Percentiles rank a stretch among this genome's conserved stretches.
Conservation (phyloP, 2,329 filamentous ascomycete species). For the Colletotrichum noveboracense region DNA sequence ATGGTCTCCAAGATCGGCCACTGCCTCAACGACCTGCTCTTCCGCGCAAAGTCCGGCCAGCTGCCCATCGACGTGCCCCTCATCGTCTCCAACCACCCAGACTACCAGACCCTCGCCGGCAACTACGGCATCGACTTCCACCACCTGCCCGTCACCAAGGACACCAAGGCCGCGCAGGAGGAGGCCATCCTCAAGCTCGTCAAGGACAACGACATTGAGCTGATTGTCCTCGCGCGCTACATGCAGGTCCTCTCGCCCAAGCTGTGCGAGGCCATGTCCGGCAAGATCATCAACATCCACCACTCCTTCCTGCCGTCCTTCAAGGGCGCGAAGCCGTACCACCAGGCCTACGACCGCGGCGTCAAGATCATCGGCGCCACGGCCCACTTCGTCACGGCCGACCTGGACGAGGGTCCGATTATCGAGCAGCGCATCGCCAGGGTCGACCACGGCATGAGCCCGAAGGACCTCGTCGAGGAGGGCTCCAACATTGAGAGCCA, state of each 20-base stretch:
- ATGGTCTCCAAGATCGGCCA: conserved; percentile 92
- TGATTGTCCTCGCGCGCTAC: conserved; percentile 83
- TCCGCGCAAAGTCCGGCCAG: conserved; percentile 77
- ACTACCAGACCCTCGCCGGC: conserved; percentile 71
- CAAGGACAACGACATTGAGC: conserved; percentile 71
- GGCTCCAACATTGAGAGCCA: conserved; percentile 86
- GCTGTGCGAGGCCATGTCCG: conserved; percentile 79
- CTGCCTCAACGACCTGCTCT: conserved; percentile 84
- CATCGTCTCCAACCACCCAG: conserved; percentile 83
- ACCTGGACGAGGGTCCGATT: conserved; percentile 85
- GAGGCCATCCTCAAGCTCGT: conserved; percentile 73
- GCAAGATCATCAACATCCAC: conserved; percentile 91
- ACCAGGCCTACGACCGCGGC: conserved; percentile 84
- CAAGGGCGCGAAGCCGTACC: conserved; percentile 89
- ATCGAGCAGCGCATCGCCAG: conserved; percentile 84
- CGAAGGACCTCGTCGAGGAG: conserved; percentile 79
- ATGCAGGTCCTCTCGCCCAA: conserved; percentile 84
- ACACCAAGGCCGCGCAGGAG: conserved; percentile 80
- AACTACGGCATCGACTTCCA: conserved; percentile 81
- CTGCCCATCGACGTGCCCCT: conserved; percentile 77
- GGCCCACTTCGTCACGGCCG: conserved; percentile 85
- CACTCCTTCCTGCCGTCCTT: conserved; percentile 86
- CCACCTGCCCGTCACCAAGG: conserved; percentile 80
- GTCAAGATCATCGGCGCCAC: conserved; percentile 90
- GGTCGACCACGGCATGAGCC: conserved; percentile 77